Conservation (phyloP, 1,284 basidiomycete genomes). For the Trichosporon coremiiforme region DNA sequence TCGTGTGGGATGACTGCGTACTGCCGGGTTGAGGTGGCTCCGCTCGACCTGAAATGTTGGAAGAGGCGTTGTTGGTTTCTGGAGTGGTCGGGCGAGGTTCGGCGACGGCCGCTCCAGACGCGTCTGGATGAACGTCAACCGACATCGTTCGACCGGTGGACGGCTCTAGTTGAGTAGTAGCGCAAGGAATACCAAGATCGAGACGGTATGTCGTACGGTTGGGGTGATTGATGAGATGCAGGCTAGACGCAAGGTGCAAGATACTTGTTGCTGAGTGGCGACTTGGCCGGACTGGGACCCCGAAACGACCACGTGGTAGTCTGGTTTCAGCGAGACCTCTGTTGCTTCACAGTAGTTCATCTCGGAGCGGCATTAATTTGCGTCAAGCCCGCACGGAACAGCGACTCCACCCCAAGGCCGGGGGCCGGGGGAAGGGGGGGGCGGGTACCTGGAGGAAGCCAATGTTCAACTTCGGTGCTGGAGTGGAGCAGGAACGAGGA, state of each 20-base stretch:
- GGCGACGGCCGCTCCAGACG: background rate
- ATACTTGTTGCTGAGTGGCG: background rate
- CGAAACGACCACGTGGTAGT: background rate
- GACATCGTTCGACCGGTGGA: background rate
- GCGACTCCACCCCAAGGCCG: no score
- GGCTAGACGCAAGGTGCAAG: background rate
- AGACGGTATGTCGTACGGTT: background rate
- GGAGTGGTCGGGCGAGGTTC: constrained; percentile 11
- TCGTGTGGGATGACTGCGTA: background rate
- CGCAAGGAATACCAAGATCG: background rate
- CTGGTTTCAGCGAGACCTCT: background rate
- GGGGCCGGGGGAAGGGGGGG: no score
- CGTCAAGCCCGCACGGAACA: background rate
- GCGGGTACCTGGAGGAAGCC: no score
- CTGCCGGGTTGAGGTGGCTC: background rate
- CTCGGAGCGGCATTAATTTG: background rate
- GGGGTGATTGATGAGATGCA: background rate
- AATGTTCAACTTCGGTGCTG: background rate
- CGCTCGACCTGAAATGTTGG: background rate
- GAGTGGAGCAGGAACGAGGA: background rate
- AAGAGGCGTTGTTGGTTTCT: constrained; percentile 1
- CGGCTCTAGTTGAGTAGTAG: background rate
- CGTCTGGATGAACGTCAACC: background rate
- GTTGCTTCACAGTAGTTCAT: background rate
- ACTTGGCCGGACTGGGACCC: constrained; percentile 6